These are phyloP conservation scores for Salix dunnii DNA, from an alignment of 345 rosid species.

Conservation along the genomic window DNA sequence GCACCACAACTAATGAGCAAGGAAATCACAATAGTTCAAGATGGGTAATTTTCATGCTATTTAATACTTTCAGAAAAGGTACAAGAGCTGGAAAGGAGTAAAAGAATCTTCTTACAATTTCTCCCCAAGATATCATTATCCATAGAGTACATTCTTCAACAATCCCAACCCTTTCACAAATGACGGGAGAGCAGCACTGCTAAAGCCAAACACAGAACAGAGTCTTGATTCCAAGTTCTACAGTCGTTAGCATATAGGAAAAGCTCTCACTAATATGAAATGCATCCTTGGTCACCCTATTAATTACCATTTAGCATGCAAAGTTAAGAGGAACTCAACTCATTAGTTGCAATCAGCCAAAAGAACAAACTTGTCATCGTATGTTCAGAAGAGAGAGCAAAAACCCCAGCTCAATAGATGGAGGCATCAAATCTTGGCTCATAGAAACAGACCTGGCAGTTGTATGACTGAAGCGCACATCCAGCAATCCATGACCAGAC, in stretches of 20 bases:
- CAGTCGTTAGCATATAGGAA: background rate
- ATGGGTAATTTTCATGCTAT: slow-evolving; percentile 9
- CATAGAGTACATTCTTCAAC: slow-evolving; percentile 9
- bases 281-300: slow-evolving; percentile 2
- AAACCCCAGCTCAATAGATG: slow-evolving; percentile 25
- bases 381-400: background rate
- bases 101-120: slow-evolving; percentile 18
- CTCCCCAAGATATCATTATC: slow-evolving; percentile 6
- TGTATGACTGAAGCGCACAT: slow-evolving; percentile 93
- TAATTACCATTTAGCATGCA: background rate
- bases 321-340: slow-evolving; percentile 2
- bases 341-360: slow-evolving; percentile 8
- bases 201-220: slow-evolving; percentile 6
- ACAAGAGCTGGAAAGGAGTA: slow-evolving; percentile 13
- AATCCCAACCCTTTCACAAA: slow-evolving; percentile 9
- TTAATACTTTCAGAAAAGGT: background rate
- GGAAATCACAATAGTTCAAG: background rate
- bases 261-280: slow-evolving; percentile 4
- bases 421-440: slow-evolving; percentile 97
- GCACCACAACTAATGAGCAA: slow-evolving; percentile 4
- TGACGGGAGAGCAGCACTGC: slow-evolving; percentile 7
- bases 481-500: slow-evolving; percentile 96
- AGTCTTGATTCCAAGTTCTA: background rate
- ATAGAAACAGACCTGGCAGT: slow-evolving; percentile 90
- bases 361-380: background rate